Evolutionary conservation across 306 rosid genomes (phyloP), one percentile per base, ranked within the genome.

Genomic region (Rosa chinensis): DNA sequence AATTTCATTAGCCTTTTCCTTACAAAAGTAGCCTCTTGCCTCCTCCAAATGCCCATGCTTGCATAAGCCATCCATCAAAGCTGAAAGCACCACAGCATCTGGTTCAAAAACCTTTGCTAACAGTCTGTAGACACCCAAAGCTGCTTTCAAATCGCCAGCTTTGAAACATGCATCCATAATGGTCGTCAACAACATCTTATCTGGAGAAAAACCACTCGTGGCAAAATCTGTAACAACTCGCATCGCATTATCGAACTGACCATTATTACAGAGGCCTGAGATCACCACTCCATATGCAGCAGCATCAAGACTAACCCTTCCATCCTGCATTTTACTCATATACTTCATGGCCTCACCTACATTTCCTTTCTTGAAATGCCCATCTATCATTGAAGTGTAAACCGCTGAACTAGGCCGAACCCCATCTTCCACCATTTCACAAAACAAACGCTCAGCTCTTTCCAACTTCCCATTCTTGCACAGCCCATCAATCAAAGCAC

Each of bases 141-240:
- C 87, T 59, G 61, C 85, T 32, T 84, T 80, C 35, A 74, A 32
- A 43, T 84, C 67, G 37, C 85, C 80, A 44, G 72, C 72, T 74
- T 84, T 81, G 55, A 84, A 84, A 77, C 78, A 79, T 14, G 81
- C 52, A 74, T 81, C 80, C 82, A 84, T 84, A 69, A 81, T 74
- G 59, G 88, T 68, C 18, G 84, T 77, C 71, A 84, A 77, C 70
- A 84, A 73, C 61, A 84, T 78, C 61, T 77, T 69, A 84, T 84
- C 87, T 18, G 82, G 83, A 68, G 59, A 62, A 40, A 84, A 69
- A 23, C 82, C 85, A 78, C 79, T 74, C 48, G 20, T 63, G 21
- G 50, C 78, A 80, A 84, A 45, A 78, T 49, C 66, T 62, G 48
- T 50, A n/a, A 77, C 47, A 78, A 80, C 56, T 70, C 62, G 78